Evolutionary conservation across 495 filamentous ascomycete genomes (phyloP).

Genomic region (Daldinia childiae): DNA sequence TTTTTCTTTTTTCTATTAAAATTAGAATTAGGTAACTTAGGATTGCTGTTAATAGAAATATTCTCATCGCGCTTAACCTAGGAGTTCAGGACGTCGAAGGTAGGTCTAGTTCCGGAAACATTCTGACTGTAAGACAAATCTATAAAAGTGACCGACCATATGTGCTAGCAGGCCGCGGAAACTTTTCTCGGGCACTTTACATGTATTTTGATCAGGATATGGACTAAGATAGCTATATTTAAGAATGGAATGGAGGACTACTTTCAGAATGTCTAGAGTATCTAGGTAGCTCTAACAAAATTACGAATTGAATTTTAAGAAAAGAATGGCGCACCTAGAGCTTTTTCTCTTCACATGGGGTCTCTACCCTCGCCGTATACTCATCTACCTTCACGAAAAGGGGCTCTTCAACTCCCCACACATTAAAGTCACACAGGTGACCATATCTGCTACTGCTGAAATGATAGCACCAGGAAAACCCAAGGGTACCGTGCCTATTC

Average conservation of each 20-base stretch:
- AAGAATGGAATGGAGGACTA: background rate
- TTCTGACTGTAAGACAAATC: background rate
- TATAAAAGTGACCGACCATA: background rate
- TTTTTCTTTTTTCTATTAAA: no score
- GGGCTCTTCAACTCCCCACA: conserved; percentile 18
- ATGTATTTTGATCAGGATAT: background rate
- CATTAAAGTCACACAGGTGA: conserved; percentile 7
- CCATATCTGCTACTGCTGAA: background rate
- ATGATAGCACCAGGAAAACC: background rate
- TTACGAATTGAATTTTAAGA: background rate
- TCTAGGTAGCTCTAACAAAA: background rate
- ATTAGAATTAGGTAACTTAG: no score
- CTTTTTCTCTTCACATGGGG: conserved; percentile 23
- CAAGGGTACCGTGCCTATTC: background rate
- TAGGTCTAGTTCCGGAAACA: background rate
- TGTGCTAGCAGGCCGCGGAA: background rate
- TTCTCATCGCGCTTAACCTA: no score
- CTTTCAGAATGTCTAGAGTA: background rate
- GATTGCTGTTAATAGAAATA: no score
- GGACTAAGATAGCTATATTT: background rate
- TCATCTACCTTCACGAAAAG: conserved; percentile 42
- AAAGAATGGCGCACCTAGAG: conserved; percentile 12
- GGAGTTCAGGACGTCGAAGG: no score
- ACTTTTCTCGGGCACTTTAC: background rate
- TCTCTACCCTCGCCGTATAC: conserved; percentile 28